Evolutionary conservation across 495 filamentous ascomycete genomes (phyloP).

Genomic region (Podospora australis): DNA sequence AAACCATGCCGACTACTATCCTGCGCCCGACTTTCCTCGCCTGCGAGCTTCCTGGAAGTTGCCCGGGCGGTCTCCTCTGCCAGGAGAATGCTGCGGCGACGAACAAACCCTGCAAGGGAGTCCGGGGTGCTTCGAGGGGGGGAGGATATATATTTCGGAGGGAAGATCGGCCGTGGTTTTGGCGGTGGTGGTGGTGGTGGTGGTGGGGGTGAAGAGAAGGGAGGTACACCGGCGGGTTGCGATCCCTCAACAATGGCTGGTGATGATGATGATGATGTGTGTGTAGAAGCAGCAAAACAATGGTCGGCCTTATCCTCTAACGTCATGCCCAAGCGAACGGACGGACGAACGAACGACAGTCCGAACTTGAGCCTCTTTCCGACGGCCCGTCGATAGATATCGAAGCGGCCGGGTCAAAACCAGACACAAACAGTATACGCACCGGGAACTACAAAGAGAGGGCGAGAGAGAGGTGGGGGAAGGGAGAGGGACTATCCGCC

Average conservation of each 20-base stretch:
- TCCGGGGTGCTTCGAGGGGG: constrained; percentile 11
- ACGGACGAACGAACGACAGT: not conserved
- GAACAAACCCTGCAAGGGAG: too few species aligned
- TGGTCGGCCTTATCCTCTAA: constrained; percentile 10
- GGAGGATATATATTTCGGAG: not conserved
- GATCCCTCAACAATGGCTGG: constrained; percentile 5
- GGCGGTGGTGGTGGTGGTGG: too few species aligned
- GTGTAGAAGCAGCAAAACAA: constrained; percentile 12
- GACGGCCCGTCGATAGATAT: not conserved
- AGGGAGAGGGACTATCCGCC: not conserved
- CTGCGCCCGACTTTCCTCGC: constrained; percentile 6
- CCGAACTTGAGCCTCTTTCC: constrained; percentile 6
- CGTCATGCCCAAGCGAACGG: constrained; percentile 18
- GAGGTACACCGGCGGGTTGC: constrained; percentile 4
- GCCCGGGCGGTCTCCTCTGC: constrained; percentile 4
- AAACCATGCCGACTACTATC: constrained; percentile 22
- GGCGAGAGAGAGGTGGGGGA: not conserved
- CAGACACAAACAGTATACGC: not conserved
- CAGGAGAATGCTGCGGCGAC: too few species aligned
- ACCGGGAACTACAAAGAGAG: not conserved
- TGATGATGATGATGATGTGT: too few species aligned
- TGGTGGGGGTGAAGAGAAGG: constrained; percentile 1
- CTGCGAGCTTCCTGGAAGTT: not conserved
- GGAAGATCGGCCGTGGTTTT: constrained; percentile 7
- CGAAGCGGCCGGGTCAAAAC: not conserved